Evolutionary conservation across 345 rosid species (phyloP).

Genomic region (Salix purpurea): DNA sequence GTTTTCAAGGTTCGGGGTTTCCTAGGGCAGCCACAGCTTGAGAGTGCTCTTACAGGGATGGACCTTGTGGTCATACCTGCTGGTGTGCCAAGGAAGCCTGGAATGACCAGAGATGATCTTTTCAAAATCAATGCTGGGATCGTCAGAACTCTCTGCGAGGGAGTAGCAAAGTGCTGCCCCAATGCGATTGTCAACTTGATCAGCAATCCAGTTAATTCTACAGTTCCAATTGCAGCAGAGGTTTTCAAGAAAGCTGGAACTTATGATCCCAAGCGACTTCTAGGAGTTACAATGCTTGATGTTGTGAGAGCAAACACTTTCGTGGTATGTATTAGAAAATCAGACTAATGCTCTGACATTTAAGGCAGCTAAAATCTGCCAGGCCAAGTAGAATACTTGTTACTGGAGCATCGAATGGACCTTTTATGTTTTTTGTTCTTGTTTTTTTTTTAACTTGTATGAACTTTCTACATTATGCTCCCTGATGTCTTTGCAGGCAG

Average conservation of each 20-base stretch:
- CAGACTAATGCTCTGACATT: background rate
- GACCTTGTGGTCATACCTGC: constrained; percentile 66
- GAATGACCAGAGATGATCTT: constrained; percentile 76
- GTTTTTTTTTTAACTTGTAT: background rate
- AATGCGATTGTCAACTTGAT: constrained; percentile 62
- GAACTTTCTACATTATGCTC: background rate
- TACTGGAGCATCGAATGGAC: too few relatives aligned
- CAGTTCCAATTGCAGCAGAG: constrained; percentile 78
- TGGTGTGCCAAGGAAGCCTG: constrained; percentile 75
- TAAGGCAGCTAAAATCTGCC: background rate
- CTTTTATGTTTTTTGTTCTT: background rate
- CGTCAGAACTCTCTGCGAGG: constrained; percentile 41
- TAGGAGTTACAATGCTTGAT: constrained; percentile 74
- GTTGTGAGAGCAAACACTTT: constrained; percentile 74
- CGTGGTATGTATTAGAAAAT: constrained; percentile 10
- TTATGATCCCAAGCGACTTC: constrained; percentile 59
- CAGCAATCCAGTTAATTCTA: constrained; percentile 78
- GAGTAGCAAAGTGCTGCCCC: constrained; percentile 59
- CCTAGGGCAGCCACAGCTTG: constrained; percentile 29
- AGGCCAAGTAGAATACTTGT: background rate
- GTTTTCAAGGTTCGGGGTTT: constrained; percentile 24
- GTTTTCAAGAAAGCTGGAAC: constrained; percentile 69
- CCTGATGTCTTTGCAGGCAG: constrained; percentile 12
- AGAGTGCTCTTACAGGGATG: constrained; percentile 44
- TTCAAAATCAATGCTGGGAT: constrained; percentile 66